These are phyloP conservation scores for Xylaria polymorpha DNA, from an alignment of 2,329 filamentous ascomycete species.

Conservation along the genomic window DNA sequence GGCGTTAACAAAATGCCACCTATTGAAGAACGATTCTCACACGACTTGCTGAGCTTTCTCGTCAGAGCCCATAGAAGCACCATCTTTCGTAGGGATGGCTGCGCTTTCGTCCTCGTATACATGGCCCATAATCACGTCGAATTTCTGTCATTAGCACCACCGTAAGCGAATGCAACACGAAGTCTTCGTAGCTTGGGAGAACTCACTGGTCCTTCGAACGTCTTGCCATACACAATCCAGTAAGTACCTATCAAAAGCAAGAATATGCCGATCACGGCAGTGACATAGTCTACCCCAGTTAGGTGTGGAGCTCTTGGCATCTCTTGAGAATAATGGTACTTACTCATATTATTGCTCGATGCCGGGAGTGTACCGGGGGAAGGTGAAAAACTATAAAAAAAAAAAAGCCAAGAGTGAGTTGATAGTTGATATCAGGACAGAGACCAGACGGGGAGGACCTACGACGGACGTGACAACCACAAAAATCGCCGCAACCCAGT, in stretches of 20 bases:
- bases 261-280: slow-evolving; percentile 54
- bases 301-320: slow-evolving; percentile 14
- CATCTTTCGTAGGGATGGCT: slow-evolving; percentile 19
- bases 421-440: not conserved
- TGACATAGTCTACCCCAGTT: slow-evolving; percentile 51
- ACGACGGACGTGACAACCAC: slow-evolving; percentile 55
- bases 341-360: slow-evolving; percentile 50
- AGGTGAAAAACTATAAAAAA: slow-evolving; percentile 50
- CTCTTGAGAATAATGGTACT: slow-evolving; percentile 18
- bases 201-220: slow-evolving; percentile 49
- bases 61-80: slow-evolving; percentile 28
- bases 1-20: not conserved
- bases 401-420: not conserved
- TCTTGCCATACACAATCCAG: slow-evolving; percentile 45
- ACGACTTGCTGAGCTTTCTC: slow-evolving; percentile 36
- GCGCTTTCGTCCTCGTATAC: slow-evolving; percentile 38
- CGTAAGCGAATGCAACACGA: not conserved
- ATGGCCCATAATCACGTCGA: slow-evolving; percentile 46
- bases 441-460: slow-evolving; percentile 19
- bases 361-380: slow-evolving; percentile 48
- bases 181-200: not conserved
- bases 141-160: slow-evolving; percentile 40
- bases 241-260: slow-evolving; percentile 44
- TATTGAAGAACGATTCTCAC: not conserved
- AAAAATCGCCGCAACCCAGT: slow-evolving; percentile 51